Percentiles rank a stretch among this genome's conserved stretches.
These are phyloP conservation scores for Aspergillus pseudoglaucus DNA, from an alignment of 2,329 filamentous ascomycete genomes.

Conservation along the genomic window DNA sequence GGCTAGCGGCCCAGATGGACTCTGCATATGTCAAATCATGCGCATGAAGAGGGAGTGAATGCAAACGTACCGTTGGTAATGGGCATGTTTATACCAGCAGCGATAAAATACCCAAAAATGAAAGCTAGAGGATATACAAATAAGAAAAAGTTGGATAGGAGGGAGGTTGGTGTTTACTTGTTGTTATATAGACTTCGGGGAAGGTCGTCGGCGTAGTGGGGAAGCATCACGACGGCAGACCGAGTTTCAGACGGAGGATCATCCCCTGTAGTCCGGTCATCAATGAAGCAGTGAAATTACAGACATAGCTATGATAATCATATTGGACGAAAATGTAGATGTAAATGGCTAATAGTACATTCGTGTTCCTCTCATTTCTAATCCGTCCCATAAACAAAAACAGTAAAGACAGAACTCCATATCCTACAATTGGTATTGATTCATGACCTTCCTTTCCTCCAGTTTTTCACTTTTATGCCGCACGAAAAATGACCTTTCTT, in stretches of 20 bases:
- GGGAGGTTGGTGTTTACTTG: background rate
- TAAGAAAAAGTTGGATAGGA: slow-evolving; percentile 1
- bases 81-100: slow-evolving; percentile 30
- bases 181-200: background rate
- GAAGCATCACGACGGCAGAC: background rate
- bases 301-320: background rate
- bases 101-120: slow-evolving; percentile 2
- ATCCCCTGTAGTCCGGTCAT: background rate
- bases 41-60: background rate
- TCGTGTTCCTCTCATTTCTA: background rate
- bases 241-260: background rate
- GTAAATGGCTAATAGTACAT: background rate
- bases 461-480: background rate
- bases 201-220: background rate
- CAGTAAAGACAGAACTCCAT: background rate
- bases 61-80: slow-evolving; percentile 36
- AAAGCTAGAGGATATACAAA: slow-evolving; percentile 2
- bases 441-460: background rate
- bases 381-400: background rate
- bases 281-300: background rate
- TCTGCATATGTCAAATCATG: slow-evolving; percentile 37
- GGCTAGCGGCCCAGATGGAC: slow-evolving; percentile 76
- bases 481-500: background rate
- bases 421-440: background rate
- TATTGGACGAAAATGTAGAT: background rate